A percentile compares a stretch with the other conserved stretches of the same genome.
Conservation (phyloP, 805 yeast genomes). For the Hyphopichia homilentoma region DNA sequence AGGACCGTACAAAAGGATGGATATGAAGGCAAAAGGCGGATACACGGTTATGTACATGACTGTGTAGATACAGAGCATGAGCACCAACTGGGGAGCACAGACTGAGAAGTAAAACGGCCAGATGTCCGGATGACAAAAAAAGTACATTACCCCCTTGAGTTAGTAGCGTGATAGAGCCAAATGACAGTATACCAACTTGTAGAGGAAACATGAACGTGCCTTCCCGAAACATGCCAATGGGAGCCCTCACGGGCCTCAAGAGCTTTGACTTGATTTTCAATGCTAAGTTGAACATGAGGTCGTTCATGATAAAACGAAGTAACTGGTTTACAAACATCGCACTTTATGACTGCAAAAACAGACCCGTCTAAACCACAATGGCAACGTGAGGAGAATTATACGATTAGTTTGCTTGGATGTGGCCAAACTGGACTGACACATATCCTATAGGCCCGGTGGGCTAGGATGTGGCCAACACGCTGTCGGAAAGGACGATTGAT, state of each 20-base stretch:
- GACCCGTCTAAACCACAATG: too few species aligned
- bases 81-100: slow-evolving; percentile 41
- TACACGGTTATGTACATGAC: slow-evolving; percentile 35
- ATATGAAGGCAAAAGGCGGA: slow-evolving; percentile 42
- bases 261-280: slow-evolving; percentile 1
- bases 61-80: slow-evolving; percentile 33
- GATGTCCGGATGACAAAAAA: slow-evolving; percentile 33
- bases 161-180: slow-evolving; percentile 1
- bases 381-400: too few species aligned
- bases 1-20: slow-evolving; percentile 47
- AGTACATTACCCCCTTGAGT: slow-evolving; percentile 39
- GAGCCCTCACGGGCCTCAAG: slow-evolving; percentile 2
- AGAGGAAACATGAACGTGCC: slow-evolving; percentile 21
- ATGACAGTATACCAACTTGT: slow-evolving; percentile 13
- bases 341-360: background rate
- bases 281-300: background rate
- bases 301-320: background rate
- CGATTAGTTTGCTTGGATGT: too few species aligned
- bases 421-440: too few species aligned
- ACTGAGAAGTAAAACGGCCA: slow-evolving; percentile 47
- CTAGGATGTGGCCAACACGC: too few species aligned
- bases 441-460: too few species aligned
- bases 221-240: slow-evolving; percentile 10
- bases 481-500: too few species aligned
- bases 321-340: too few species aligned